These are phyloP conservation scores for Misopates orontium DNA, from an alignment of 257 asterid species.

Conservation along the genomic window DNA sequence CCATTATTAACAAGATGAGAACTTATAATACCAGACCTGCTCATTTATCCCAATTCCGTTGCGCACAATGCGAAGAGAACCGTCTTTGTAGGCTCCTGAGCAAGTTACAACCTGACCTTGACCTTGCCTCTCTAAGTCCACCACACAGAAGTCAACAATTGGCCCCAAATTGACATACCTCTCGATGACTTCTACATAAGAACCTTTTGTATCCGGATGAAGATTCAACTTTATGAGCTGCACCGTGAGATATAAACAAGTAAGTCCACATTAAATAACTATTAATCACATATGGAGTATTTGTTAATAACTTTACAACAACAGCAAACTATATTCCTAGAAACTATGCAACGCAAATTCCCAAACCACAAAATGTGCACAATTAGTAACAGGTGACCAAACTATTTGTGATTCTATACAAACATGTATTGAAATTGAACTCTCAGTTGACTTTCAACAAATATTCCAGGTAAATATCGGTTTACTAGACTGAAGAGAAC, in stretches of 20 bases:
- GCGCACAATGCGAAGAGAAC: conserved; percentile 86
- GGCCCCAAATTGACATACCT: conserved; percentile 93
- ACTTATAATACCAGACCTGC: conserved; percentile 50
- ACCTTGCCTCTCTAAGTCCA: conserved; percentile 94
- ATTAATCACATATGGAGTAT: not conserved
- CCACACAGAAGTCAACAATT: conserved; percentile 90
- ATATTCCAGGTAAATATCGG: too few species aligned
- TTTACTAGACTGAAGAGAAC: too few species aligned
- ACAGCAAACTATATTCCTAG: too few species aligned
- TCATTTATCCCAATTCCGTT: conserved; percentile 94
- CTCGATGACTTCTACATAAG: conserved; percentile 87
- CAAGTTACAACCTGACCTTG: conserved; percentile 98
- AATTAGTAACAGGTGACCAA: not conserved
- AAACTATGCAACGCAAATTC: not conserved
- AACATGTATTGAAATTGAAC: too few species aligned
- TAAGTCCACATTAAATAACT: conserved; percentile 12
- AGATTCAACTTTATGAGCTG: conserved; percentile 87
- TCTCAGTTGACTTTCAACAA: too few species aligned
- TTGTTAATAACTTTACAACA: not conserved
- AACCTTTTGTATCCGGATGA: conserved; percentile 82
- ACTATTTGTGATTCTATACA: not conserved
- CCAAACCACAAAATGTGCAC: not conserved
- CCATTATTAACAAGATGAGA: not conserved
- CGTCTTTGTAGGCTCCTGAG: conserved; percentile 96
- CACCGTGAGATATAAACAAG: conserved; percentile 23